Percentiles rank a stretch among this genome's conserved stretches.
These are phyloP conservation scores for Adansonia rubrostipa DNA, from an alignment of 441 rosid genomes.

Conservation along the genomic window DNA sequence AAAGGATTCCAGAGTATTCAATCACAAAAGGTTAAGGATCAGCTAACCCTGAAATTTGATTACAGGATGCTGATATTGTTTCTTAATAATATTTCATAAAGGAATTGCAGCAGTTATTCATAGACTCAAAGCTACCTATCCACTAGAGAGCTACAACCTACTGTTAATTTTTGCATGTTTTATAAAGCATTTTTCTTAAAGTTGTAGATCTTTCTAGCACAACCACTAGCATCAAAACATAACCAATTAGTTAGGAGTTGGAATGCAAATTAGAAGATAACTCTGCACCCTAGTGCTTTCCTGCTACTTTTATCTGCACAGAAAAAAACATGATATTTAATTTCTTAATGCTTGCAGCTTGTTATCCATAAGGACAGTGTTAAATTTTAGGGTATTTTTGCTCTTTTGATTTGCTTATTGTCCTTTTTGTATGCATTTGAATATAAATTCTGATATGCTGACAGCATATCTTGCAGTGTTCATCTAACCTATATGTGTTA, in stretches of 20 bases:
- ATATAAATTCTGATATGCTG: too few relatives aligned
- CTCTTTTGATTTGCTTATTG: too few relatives aligned
- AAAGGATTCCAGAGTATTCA: not conserved
- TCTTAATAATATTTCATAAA: not conserved
- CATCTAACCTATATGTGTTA: too few relatives aligned
- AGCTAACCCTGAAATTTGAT: too few relatives aligned
- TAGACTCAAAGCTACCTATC: not conserved
- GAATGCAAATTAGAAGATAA: not conserved
- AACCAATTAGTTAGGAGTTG: not conserved
- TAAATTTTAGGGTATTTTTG: too few relatives aligned
- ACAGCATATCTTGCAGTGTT: too few relatives aligned
- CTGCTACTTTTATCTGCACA: not conserved
- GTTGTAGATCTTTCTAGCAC: not conserved
- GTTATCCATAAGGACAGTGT: too few relatives aligned
- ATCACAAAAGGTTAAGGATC: constrained; percentile 11
- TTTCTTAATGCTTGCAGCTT: not conserved
- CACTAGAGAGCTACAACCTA: not conserved
- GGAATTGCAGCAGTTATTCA: not conserved
- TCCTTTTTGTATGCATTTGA: too few relatives aligned
- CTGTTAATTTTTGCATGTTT: not conserved
- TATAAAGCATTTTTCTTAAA: not conserved
- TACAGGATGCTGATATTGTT: not conserved
- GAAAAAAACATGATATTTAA: not conserved
- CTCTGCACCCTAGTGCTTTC: not conserved
- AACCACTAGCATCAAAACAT: not conserved